Conservation (phyloP, 176 grass and related monocot genomes). For the Chloris gayana region DNA sequence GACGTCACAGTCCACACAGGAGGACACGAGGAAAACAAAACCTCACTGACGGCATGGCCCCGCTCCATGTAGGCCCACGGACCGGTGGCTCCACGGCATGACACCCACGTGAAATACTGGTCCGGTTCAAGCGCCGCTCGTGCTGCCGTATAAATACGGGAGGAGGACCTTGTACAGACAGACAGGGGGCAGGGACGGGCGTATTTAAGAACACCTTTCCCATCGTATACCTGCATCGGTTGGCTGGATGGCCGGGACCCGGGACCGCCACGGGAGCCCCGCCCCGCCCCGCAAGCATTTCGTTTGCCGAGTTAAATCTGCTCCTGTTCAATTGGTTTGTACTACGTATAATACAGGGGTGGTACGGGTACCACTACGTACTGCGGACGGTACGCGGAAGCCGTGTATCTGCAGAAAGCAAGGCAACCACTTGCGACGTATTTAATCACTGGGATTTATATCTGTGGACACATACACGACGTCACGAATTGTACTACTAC, state of each 20-base stretch:
- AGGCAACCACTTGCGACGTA: neutral
- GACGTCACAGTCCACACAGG: neutral
- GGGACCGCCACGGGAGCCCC: neutral
- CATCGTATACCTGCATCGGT: constrained; percentile 20
- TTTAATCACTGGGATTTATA: neutral
- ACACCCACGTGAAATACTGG: neutral
- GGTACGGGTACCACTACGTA: neutral
- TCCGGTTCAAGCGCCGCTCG: neutral
- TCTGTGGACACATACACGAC: neutral
- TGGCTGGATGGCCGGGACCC: constrained; percentile 22
- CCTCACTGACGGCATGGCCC: neutral
- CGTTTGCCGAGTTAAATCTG: neutral
- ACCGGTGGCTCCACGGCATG: neutral
- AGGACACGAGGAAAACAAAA: too few species aligned
- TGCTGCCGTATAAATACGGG: constrained; percentile 34
- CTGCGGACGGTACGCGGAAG: neutral
- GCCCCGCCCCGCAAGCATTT: too few species aligned
- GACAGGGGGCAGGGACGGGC: neutral
- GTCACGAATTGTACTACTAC: neutral
- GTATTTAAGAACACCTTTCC: constrained; percentile 3
- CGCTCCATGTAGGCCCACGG: fast-evolving
- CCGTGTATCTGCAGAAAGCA: neutral
- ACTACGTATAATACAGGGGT: neutral
- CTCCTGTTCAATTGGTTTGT: neutral
- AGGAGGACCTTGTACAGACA: neutral